Percentiles rank a stretch among this genome's conserved stretches.
phyloP scores from a whole-genome alignment of 73 alveolate genomes.

The Paraurostyla sp. region DNA sequence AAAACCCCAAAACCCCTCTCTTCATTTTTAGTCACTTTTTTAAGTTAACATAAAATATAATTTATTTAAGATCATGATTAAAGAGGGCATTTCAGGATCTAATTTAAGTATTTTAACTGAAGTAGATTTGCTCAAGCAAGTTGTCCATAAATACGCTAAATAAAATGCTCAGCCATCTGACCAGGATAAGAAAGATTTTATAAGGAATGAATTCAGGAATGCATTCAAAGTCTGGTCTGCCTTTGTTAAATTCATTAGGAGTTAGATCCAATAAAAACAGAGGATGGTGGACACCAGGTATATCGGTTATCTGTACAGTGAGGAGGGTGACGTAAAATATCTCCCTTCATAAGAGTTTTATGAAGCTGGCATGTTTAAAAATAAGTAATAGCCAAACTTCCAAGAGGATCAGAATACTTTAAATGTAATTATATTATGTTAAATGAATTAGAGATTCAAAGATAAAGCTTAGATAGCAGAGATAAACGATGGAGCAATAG shows the following conservation, averaged over 20 bases:
- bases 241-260: constrained; percentile 29
- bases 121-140: constrained; percentile 29
- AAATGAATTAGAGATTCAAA: not conserved
- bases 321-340: constrained; percentile 1
- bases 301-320: constrained; percentile 21
- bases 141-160: constrained; percentile 2
- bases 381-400: constrained; percentile 1
- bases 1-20: constrained; percentile 51
- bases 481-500: constrained; percentile 11
- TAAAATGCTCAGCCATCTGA: not conserved
- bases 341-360: not conserved
- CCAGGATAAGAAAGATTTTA: not conserved
- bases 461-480: not conserved
- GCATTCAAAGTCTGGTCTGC: constrained; percentile 33
- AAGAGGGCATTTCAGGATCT: not conserved
- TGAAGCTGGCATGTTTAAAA: constrained; percentile 53
- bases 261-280: not conserved
- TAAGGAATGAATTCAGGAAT: constrained; percentile 39
- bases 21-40: not conserved
- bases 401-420: not conserved
- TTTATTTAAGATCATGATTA: not conserved
- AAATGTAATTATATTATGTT: not conserved
- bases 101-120: not conserved
- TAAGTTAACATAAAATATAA: not conserved
- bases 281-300: constrained; percentile 38